Conservation (phyloP, 2,329 filamentous ascomycete genomes). For the Scedosporium aurantiacum region DNA sequence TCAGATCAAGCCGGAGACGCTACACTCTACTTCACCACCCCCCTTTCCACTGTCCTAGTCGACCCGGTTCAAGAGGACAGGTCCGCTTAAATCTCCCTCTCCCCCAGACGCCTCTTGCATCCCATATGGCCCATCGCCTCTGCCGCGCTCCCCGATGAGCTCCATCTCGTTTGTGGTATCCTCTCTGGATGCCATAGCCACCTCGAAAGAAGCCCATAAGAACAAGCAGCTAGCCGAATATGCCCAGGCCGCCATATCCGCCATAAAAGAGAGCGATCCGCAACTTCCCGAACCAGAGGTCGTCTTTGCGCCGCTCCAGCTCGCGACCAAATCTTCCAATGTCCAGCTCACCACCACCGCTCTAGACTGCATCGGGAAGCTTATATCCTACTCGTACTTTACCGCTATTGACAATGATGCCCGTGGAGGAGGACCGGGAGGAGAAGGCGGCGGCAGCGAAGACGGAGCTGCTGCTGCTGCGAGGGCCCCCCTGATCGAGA, state of each 20-base stretch:
- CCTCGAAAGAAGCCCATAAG: constrained; percentile 81
- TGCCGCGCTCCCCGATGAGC: constrained; percentile 57
- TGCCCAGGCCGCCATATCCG: constrained; percentile 68
- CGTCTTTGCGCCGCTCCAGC: constrained; percentile 79
- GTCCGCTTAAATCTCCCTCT: neutral
- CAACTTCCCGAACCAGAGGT: constrained; percentile 80
- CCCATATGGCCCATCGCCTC: constrained; percentile 33
- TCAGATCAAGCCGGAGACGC: too few species aligned
- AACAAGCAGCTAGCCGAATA: constrained; percentile 76
- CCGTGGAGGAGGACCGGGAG: constrained; percentile 21
- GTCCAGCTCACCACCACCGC: constrained; percentile 79
- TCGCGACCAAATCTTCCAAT: constrained; percentile 79
- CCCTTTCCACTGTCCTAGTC: neutral
- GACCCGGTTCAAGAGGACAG: neutral
- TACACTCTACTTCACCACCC: neutral
- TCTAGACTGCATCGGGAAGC: constrained; percentile 95
- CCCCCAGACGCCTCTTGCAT: neutral
- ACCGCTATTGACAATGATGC: constrained; percentile 38
- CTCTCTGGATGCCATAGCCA: constrained; percentile 81
- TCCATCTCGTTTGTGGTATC: constrained; percentile 94
- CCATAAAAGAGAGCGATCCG: constrained; percentile 75
- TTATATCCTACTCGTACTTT: constrained; percentile 98
- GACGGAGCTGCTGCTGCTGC: constrained; percentile 18
- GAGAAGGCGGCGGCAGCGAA: neutral
- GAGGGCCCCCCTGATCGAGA: constrained; percentile 73